A percentile compares a stretch with the other conserved stretches of the same genome.
phyloP scores from a whole-genome alignment of 176 grass and related monocot species.

The Oryza glumipatula region DNA sequence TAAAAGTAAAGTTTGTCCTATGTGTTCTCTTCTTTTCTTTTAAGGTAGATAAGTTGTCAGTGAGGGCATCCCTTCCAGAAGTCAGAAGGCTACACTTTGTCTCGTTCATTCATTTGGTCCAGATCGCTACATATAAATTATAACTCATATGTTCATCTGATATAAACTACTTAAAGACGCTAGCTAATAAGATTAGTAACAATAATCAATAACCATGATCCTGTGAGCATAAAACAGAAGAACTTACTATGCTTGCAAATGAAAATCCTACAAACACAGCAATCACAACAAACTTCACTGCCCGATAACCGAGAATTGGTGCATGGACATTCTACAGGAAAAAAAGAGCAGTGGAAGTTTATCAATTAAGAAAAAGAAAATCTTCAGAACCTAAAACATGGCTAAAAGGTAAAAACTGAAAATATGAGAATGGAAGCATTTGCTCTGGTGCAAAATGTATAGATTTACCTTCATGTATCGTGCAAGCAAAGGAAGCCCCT shows the following conservation, averaged over 20 bases:
- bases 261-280: constrained; percentile 81
- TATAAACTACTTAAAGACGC: constrained; percentile 1
- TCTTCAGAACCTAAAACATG: constrained; percentile 11
- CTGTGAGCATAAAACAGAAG: constrained; percentile 14
- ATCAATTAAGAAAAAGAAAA: constrained; percentile 36
- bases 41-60: too few species aligned
- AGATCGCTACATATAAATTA: constrained; percentile 14
- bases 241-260: constrained; percentile 92
- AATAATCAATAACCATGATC: constrained; percentile 33
- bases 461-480: constrained; percentile 87
- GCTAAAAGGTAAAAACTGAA: constrained; percentile 25
- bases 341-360: constrained; percentile 17
- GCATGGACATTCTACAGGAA: constrained; percentile 72
- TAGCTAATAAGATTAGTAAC: constrained; percentile 13
- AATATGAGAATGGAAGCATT: constrained; percentile 8
- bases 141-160: constrained; percentile 12
- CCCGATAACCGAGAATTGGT: constrained; percentile 69
- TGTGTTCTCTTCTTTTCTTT: neutral
- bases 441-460: constrained; percentile 14
- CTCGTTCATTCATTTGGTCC: neutral
- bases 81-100: neutral
- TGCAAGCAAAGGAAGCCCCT: constrained; percentile 63
- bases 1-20: neutral
- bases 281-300: constrained; percentile 83
- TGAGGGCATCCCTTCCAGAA: neutral